Base-by-base conservation (phyloP, 2,329 filamentous ascomycete genomes). In the Fusarium citri region DNA sequence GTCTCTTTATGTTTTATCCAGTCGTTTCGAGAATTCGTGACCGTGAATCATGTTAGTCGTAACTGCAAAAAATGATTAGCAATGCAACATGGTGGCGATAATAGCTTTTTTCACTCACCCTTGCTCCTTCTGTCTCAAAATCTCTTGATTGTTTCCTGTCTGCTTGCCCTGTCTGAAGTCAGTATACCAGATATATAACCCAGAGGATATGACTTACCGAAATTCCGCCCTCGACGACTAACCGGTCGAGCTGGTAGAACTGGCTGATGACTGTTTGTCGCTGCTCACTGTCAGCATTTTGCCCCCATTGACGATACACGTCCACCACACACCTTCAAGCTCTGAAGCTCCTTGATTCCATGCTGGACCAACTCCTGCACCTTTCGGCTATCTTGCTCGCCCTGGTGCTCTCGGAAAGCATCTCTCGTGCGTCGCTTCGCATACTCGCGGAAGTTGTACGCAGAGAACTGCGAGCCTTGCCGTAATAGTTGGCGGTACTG, bases 361-460 rank as follows among this genome's bases (percentile, higher is more conserved):
- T 93, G 92, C 81, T 98, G 94, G 74, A 98, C 87, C 75, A 98
- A 83, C 81, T 97, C 94, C 81, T 98, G 94, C 79, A 97, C 86
- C 82, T 87, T 86, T 68, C 93, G 86, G 71, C 89, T 86, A 77
- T 98, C 96, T 47, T 88, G 83, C 76, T 94, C 91, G 59, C 81
- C 79, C 80, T 89, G 87, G 80, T 97, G 87, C 80, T 97, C 94
- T 75, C 92, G 88, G 81, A 98, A 99, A 7, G 93, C 91, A 84
- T 98, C 96, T 79, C 88, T 88, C 79, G 96, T 97, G 80, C 95
- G 89, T 78, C 96, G 91, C 82, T 91, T 92, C 56, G 96, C 94
- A 82, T 99, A 99, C 80, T 98, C 95, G 83, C 96, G 90, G 87
- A 98, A 99, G 83, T 98, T 99, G 86, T 98, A 99, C 74, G 92